Evolutionary conservation across 2,329 filamentous ascomycete species (phyloP).

Genomic region (Phaeophleospora eucalypticola): DNA sequence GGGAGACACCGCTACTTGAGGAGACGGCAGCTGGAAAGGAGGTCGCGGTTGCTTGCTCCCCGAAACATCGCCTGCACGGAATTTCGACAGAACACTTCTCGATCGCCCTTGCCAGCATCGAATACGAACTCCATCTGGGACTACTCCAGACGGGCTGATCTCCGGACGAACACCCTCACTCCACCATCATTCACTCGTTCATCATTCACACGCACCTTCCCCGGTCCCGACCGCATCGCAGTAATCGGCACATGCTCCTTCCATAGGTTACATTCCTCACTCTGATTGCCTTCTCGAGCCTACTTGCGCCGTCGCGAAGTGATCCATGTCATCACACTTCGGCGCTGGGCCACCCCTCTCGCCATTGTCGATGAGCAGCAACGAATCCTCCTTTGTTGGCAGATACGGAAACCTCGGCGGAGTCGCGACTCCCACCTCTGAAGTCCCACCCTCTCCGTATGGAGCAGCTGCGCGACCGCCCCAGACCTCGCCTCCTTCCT

Average conservation of each 20-base stretch:
- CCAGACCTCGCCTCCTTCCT: conserved; percentile 31
- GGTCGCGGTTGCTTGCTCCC: background rate
- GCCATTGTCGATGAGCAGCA: conserved; percentile 75
- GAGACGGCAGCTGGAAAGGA: background rate
- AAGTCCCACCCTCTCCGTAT: conserved; percentile 28
- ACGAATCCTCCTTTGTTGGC: conserved; percentile 54
- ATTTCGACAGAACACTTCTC: background rate
- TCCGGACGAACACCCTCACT: conserved; percentile 15
- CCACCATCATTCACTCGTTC: background rate
- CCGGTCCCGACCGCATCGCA: too few species aligned
- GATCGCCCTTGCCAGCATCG: conserved; percentile 1
- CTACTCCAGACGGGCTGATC: conserved; percentile 8
- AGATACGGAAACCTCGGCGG: conserved; percentile 23
- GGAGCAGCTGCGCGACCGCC: conserved; percentile 29
- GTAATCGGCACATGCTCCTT: too few species aligned
- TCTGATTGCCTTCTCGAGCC: background rate
- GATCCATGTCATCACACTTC: conserved; percentile 1
- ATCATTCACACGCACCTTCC: too few species aligned
- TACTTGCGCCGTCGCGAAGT: too few species aligned
- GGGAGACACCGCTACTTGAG: background rate
- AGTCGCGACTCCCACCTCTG: conserved; percentile 16
- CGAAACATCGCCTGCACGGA: background rate
- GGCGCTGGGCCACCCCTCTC: conserved; percentile 48
- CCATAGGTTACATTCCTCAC: conserved; percentile 2
- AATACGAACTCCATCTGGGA: background rate